Evolutionary conservation across 345 rosid species (phyloP), one percentile per base, ranked within the genome.

Genomic region (Psidium friedrichsthalianum): DNA sequence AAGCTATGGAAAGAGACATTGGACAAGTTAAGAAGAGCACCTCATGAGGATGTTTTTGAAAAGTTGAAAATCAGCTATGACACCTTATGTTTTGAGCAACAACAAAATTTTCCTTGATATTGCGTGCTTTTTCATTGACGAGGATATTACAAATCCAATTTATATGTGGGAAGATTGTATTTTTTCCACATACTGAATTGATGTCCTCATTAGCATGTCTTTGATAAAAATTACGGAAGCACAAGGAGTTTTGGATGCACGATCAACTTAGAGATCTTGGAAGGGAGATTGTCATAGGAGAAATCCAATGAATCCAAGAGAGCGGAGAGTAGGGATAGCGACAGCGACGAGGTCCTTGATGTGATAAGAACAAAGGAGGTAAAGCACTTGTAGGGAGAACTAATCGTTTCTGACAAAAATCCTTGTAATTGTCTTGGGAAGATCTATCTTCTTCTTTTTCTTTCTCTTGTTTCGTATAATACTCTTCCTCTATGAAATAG

Each of bases 151-250:
- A 1, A 0, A 14, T 24, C 21, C 86, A 16, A 9, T 74, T 8
- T 52, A 76, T 32, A 74, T 52, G 82, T 85, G 86, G 83, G 69
- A 76, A 13, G 82, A 29, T 69, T 76, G 83, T 74, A 47, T 29
- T 53, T 76, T 40, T 11, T 40, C 83, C 83, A 5, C 7, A 32
- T 6, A 0, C 2, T 1, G 16, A 12, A 9, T 74, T 40, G 59
- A 85, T 18, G 40, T 8, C 14, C 64, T 85, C 21, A n/a, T 52
- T 16, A 8, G 20, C 29, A 3, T 32, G 36, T 74, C 64, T 21
- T 85, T 85, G 51, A 11, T 74, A 36, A 85, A 85, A 25, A 59
- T 25, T 24, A 2, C 24, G 36, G 25, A 40, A 10, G 27, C n/a
- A 54, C 51, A 49, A 49, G 0, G 76, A 24, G 12, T 25, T 85